Percentiles rank a stretch among this genome's conserved stretches.
Conservation (phyloP, 1,139 yeast genomes). For the Lipomyces yarrowii region DNA sequence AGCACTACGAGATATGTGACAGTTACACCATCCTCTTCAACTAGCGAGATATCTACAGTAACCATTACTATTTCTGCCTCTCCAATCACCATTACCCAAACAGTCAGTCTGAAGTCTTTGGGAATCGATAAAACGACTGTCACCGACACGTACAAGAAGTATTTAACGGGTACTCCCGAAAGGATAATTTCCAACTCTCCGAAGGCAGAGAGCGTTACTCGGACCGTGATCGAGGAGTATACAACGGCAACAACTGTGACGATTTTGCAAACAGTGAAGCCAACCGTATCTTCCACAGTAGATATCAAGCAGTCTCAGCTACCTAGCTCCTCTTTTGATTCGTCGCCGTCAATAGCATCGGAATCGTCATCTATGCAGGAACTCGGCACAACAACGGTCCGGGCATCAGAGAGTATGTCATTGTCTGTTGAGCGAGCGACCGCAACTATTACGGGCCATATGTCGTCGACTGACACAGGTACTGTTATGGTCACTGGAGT, state of each 20-base stretch:
- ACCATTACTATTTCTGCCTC: background rate
- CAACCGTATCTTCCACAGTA: background rate
- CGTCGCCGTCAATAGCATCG: background rate
- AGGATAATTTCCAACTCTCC: background rate
- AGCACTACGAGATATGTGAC: background rate
- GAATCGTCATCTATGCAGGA: background rate
- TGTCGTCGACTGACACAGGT: background rate
- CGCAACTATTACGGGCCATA: constrained; percentile 8
- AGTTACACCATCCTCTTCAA: background rate
- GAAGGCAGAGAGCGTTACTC: background rate
- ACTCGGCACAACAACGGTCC: background rate
- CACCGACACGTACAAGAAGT: background rate
- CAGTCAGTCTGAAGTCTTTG: background rate
- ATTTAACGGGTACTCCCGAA: background rate
- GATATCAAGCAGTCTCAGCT: background rate
- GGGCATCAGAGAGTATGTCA: background rate
- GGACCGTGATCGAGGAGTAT: background rate
- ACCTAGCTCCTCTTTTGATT: background rate
- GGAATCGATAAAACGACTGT: background rate
- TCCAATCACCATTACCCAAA: background rate
- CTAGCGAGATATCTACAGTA: background rate
- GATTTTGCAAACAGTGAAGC: background rate
- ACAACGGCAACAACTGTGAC: background rate
- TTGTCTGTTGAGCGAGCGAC: constrained; percentile 10
- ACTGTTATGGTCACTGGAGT: background rate